These are phyloP conservation scores for Penicillium decumbens DNA, from an alignment of 2,329 filamentous ascomycete species.

Conservation along the genomic window DNA sequence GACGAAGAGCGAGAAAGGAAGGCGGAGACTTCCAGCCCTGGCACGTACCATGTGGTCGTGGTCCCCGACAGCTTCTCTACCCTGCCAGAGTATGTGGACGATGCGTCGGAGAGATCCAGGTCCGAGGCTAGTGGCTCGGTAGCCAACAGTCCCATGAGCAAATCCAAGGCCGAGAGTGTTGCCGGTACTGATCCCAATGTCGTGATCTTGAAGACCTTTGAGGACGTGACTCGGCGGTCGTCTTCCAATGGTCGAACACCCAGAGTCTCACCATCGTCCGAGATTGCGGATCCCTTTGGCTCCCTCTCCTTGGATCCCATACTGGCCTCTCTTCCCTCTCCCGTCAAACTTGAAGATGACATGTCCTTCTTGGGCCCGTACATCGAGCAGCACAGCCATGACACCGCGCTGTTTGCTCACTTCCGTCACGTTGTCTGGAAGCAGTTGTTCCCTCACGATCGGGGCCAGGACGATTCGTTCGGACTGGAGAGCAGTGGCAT, in stretches of 20 bases:
- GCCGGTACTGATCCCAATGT: constrained; percentile 44
- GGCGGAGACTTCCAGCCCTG: constrained; percentile 48
- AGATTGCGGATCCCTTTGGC: constrained; percentile 27
- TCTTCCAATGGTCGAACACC: constrained; percentile 29
- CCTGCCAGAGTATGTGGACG: constrained; percentile 49
- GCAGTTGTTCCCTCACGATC: constrained; percentile 35
- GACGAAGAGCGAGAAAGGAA: constrained; percentile 58
- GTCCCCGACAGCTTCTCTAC: constrained; percentile 52
- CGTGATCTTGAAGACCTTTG: constrained; percentile 49
- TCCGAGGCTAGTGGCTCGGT: constrained; percentile 26
- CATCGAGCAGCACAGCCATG: constrained; percentile 26
- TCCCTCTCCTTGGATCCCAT: constrained; percentile 25
- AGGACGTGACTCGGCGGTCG: constrained; percentile 41
- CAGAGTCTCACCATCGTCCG: constrained; percentile 35
- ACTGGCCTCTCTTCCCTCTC: constrained; percentile 23
- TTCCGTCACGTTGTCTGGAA: constrained; percentile 42
- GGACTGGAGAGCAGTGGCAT: constrained; percentile 16
- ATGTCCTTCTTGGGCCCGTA: constrained; percentile 17
- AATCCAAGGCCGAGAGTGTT: constrained; percentile 19
- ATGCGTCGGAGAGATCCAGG: constrained; percentile 26
- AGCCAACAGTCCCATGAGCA: constrained; percentile 28
- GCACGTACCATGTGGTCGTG: constrained; percentile 54
- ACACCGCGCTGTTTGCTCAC: constrained; percentile 36
- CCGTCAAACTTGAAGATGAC: constrained; percentile 21
- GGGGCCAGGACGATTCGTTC: constrained; percentile 18